Conservation (phyloP, 306 rosid genomes). For the Nissolia schottii region DNA sequence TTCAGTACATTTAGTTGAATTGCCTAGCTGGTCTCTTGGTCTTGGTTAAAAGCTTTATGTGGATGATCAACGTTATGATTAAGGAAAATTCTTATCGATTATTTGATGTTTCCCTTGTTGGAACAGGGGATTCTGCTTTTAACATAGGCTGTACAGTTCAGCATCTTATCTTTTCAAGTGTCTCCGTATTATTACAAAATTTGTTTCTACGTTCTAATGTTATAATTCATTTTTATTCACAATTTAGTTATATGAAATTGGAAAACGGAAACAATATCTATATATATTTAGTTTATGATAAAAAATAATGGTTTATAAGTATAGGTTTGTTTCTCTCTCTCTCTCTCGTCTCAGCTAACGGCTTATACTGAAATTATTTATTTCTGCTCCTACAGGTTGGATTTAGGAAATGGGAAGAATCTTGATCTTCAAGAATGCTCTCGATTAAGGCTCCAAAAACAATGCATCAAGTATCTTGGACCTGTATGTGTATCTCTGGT, state of each 20-base stretch:
- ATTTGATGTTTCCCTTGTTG: not conserved
- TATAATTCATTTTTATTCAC: not conserved
- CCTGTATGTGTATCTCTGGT: conserved; percentile 54
- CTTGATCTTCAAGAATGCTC: conserved; percentile 57
- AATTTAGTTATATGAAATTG: not conserved
- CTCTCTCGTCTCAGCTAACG: not conserved
- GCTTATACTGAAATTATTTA: not conserved
- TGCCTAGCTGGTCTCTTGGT: not conserved
- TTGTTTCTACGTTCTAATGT: not conserved
- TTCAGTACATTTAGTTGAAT: not conserved
- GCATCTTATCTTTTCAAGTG: not conserved
- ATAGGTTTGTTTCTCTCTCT: not conserved
- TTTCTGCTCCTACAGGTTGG: conserved; percentile 54
- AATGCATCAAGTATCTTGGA: conserved; percentile 90
- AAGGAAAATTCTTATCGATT: not conserved
- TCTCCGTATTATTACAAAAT: not conserved
- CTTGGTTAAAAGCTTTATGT: not conserved
- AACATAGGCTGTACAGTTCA: not conserved
- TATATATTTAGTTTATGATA: no score
- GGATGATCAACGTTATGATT: not conserved
- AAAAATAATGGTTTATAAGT: not conserved
- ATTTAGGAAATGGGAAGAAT: conserved; percentile 74
- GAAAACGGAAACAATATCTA: not conserved
- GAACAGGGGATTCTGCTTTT: not conserved
- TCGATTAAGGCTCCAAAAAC: conserved; percentile 61